Percentiles rank a stretch among this genome's conserved stretches.
These are phyloP conservation scores for Amylostereum chailletii DNA, from an alignment of 1,284 basidiomycete genomes.

Conservation along the genomic window DNA sequence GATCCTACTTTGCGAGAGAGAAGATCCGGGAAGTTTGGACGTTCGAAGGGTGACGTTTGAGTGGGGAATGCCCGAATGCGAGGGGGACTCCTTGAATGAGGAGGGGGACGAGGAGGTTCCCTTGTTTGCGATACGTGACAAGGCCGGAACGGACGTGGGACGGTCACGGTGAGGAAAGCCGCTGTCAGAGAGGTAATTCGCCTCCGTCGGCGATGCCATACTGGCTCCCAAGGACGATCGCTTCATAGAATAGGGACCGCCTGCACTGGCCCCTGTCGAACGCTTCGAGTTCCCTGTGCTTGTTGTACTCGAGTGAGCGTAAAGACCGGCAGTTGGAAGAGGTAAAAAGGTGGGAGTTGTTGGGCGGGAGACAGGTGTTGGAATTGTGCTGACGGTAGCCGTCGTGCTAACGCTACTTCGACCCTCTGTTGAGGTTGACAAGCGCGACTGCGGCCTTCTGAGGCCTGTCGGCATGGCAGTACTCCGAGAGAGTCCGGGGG, in stretches of 20 bases:
- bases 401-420: conserved; percentile 44
- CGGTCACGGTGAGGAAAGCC: conserved; percentile 24
- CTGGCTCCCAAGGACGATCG: conserved; percentile 51
- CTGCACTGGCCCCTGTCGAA: conserved; percentile 39
- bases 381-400: conserved; percentile 49
- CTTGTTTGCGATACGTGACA: conserved; percentile 21
- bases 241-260: conserved; percentile 30
- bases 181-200: conserved; percentile 17
- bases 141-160: conserved; percentile 28
- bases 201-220: conserved; percentile 8
- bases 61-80: not conserved
- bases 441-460: conserved; percentile 58
- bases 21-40: conserved; percentile 38
- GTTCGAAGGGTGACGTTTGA: conserved; percentile 31
- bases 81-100: conserved; percentile 12
- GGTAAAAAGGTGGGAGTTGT: conserved; percentile 69
- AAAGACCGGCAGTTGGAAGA: conserved; percentile 43
- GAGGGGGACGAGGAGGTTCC: conserved; percentile 14
- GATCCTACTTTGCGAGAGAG: conserved; percentile 52
- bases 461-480: conserved; percentile 29
- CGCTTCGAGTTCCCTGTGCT: conserved; percentile 43
- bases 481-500: conserved; percentile 28
- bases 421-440: conserved; percentile 40
- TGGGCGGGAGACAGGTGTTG: conserved; percentile 63
- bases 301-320: conserved; percentile 23